Conservation (phyloP, 306 rosid genomes). For the Hippophae gyantsensis region DNA sequence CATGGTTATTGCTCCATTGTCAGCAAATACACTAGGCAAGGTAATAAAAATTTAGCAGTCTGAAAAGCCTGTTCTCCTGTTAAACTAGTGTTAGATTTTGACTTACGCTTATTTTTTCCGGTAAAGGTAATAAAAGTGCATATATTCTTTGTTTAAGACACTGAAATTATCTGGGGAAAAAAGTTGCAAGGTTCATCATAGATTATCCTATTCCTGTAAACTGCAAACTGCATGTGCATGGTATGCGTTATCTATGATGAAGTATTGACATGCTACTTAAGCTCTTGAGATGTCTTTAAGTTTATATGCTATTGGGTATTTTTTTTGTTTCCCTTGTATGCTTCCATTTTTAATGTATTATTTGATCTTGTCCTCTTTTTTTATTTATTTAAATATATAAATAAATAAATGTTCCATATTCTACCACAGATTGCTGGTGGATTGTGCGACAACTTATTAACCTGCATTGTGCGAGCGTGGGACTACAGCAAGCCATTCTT, state of each 20-base stretch:
- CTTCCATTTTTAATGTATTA: background rate
- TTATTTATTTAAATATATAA: background rate
- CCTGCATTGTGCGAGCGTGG: slow-evolving; percentile 81
- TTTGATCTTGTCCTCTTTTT: background rate
- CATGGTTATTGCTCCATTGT: slow-evolving; percentile 78
- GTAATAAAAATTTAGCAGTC: slow-evolving; percentile 30
- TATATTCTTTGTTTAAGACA: no score
- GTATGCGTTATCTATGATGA: no score
- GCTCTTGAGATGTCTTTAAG: no score
- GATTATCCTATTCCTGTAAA: no score
- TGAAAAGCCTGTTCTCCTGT: background rate
- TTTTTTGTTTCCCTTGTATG: background rate
- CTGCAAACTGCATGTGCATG: no score
- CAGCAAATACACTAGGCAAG: slow-evolving; percentile 86
- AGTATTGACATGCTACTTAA: no score
- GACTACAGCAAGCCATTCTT: slow-evolving; percentile 67
- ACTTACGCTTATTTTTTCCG: background rate
- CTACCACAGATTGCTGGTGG: slow-evolving; percentile 65
- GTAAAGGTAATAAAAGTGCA: background rate
- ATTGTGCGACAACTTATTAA: slow-evolving; percentile 67
- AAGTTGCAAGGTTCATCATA: no score
- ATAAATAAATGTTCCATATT: slow-evolving; percentile 10
- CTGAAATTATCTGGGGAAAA: no score
- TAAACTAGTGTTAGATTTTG: background rate
- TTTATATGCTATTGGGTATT: background rate